A percentile compares a stretch with the other conserved stretches of the same genome.
phyloP scores from a whole-genome alignment of 768 basidiomycete genomes.

The Auriculariales sp. region DNA sequence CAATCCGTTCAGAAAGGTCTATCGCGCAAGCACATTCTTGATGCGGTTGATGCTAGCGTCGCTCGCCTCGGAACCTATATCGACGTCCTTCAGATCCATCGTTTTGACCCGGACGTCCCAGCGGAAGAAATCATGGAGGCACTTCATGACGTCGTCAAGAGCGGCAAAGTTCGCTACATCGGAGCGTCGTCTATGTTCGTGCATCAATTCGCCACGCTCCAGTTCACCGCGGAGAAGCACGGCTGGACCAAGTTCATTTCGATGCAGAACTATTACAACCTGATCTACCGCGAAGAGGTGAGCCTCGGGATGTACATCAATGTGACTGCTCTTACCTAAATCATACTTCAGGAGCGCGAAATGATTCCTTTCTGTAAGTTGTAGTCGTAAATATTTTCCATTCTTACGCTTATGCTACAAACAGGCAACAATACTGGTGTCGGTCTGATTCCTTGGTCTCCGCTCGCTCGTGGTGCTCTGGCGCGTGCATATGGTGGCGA shows the following conservation, averaged over 20 bases:
- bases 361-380: conserved; percentile 6
- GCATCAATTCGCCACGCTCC: conserved; percentile 29
- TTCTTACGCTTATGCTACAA: background rate
- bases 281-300: conserved; percentile 10
- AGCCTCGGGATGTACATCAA: no score
- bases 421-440: conserved; percentile 6
- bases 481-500: conserved; percentile 5
- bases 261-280: conserved; percentile 11
- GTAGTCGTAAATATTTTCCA: background rate
- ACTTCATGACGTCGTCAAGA: conserved; percentile 32
- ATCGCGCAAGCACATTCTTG: conserved; percentile 30
- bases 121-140: conserved; percentile 35
- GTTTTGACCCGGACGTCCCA: conserved; percentile 22
- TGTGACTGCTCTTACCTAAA: no score
- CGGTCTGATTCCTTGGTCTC: conserved; percentile 12
- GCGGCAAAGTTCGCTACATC: conserved; percentile 36
- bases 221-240: conserved; percentile 27
- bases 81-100: conserved; percentile 33
- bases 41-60: conserved; percentile 24
- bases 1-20: background rate
- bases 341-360: conserved; percentile 9
- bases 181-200: conserved; percentile 32
- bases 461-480: conserved; percentile 9
- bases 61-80: conserved; percentile 25
- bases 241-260: conserved; percentile 28